Evolutionary conservation across 1,139 yeast genomes (phyloP), one percentile per base, ranked within the genome.

Genomic region (Pneumocystis sp.): DNA sequence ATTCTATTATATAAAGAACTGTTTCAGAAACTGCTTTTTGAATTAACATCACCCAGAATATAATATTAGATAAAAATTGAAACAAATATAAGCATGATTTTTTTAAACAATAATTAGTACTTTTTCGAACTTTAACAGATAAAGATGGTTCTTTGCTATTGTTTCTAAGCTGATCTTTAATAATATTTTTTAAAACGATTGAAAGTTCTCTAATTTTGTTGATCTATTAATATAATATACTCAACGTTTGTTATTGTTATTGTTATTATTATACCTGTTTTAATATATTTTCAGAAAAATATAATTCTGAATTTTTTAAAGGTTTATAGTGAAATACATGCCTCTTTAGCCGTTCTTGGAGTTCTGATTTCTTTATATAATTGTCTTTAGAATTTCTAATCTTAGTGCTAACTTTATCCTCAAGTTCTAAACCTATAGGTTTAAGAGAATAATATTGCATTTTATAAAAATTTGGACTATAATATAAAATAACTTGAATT

Each of bases 391-490:
- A 73, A 73, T 56, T 72, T 73, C 45, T 72, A 74, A 61, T 70
- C 70, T 45, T 72, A 70, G n/a, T 70, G 72, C 1, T 74, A 70
- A 39, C 66, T 66, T 1, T 68, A 70, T 76, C 79, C 1, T 81
- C 79, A 1, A 86, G 80, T 68, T 86, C 90, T 63, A 86, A 80
- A 44, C 83, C 79, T 59, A 86, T 87, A 0, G 97, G 96, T 34
- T 80, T 78, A 4, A 87, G 75, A 0, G 97, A 85, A 70, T 85
- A 87, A 73, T 87, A 89, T 71, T 91, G 96, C 80, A 93, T 81
- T 68, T 83, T 81, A 61, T 79, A 79, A 35, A 87, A 84, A 64
- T 83, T 81, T 0, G 97, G 97, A 0, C 95, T 88, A 44, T 83
- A 82, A 73, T 85, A 91, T 21, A 82, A 71, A 1, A 91, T 78